Percentiles rank a stretch among this genome's conserved stretches.
Evolutionary conservation across 2,329 filamentous ascomycete genomes (phyloP).

Genomic region (Macrophomina tecta): DNA sequence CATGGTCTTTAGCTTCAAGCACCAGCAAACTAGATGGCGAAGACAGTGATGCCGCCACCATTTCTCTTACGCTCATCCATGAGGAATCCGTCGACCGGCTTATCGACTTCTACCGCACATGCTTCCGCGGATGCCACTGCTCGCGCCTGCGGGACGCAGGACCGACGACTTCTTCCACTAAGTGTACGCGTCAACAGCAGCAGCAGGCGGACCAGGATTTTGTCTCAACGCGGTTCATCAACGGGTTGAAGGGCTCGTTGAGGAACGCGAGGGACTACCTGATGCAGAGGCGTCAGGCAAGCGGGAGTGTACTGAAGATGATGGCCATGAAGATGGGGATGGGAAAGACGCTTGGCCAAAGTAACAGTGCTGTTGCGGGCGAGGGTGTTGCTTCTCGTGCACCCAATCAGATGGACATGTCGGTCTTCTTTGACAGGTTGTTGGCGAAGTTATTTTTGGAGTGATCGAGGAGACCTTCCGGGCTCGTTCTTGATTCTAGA

Average conservation of each 20-base stretch:
- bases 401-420: constrained; percentile 36
- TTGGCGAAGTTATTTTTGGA: constrained; percentile 41
- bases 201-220: neutral
- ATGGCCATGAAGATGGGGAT: constrained; percentile 33
- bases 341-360: neutral
- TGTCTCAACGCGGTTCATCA: constrained; percentile 34
- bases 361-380: too few species aligned
- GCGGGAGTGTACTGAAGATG: constrained; percentile 30
- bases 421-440: constrained; percentile 46
- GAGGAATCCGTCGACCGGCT: constrained; percentile 39
- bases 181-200: neutral
- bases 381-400: neutral
- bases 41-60: neutral
- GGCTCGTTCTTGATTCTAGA: neutral
- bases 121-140: constrained; percentile 42
- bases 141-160: neutral
- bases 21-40: neutral
- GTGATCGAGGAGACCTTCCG: neutral
- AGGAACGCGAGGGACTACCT: constrained; percentile 27
- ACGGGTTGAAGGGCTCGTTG: constrained; percentile 38
- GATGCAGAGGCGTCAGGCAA: constrained; percentile 35
- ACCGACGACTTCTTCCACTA: neutral
- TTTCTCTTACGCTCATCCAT: constrained; percentile 30
- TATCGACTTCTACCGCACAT: constrained; percentile 42
- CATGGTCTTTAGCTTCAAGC: neutral